A percentile compares a stretch with the other conserved stretches of the same genome.
Evolutionary conservation across 148 eudicot species (phyloP).

Genomic region (Salicornia ramosissima): DNA sequence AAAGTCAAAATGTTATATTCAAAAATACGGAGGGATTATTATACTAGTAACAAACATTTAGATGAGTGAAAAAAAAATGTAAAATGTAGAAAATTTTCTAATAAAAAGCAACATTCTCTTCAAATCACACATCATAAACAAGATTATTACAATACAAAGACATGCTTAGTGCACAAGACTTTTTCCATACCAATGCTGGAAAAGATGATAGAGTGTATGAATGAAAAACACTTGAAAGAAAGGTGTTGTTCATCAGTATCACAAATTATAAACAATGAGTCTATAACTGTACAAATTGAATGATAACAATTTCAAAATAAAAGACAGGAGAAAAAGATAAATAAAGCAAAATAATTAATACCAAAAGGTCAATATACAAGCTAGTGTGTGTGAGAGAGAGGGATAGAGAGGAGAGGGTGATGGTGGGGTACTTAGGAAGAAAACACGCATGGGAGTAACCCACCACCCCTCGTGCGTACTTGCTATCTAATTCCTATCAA

Average conservation of each 20-base stretch:
- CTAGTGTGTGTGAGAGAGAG: constrained; percentile 23
- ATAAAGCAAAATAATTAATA: not conserved
- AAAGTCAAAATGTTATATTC: too few species aligned
- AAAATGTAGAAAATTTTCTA: too few species aligned
- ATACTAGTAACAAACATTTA: too few species aligned
- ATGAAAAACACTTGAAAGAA: not conserved
- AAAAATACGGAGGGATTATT: too few species aligned
- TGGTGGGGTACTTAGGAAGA: constrained; percentile 28
- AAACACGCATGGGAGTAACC: constrained; percentile 38
- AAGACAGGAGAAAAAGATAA: not conserved
- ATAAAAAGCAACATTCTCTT: too few species aligned
- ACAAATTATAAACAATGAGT: not conserved
- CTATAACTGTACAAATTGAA: not conserved
- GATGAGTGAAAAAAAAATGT: too few species aligned
- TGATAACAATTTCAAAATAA: not conserved
- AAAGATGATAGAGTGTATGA: not conserved
- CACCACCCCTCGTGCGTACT: constrained; percentile 64
- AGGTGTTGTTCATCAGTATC: not conserved
- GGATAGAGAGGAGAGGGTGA: not conserved
- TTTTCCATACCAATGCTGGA: too few species aligned
- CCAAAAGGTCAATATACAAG: constrained; percentile 20
- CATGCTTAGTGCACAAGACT: too few species aligned
- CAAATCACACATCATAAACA: too few species aligned
- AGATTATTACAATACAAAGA: too few species aligned
- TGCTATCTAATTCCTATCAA: constrained; percentile 29